Percentiles rank a stretch among this genome's conserved stretches.
Conservation (phyloP, 1,284 basidiomycete genomes). For the Leccinum laetum region DNA sequence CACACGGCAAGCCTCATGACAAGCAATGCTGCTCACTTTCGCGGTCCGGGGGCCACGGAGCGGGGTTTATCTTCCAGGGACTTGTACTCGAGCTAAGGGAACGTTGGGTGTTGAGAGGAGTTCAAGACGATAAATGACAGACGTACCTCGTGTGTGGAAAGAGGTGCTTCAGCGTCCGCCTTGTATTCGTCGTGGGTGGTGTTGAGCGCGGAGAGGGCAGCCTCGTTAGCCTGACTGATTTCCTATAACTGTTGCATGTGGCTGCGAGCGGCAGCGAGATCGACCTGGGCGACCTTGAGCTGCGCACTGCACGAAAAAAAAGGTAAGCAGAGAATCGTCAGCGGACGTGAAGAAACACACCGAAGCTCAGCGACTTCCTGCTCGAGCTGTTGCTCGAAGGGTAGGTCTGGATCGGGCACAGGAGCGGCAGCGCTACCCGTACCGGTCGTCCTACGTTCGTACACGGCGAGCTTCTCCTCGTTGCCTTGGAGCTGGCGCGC, state of each 20-base stretch:
- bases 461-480: conserved; percentile 84
- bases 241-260: conserved; percentile 85
- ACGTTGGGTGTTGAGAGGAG: not conserved
- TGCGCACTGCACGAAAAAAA: conserved; percentile 49
- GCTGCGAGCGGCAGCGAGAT: conserved; percentile 65
- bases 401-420: conserved; percentile 45
- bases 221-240: conserved; percentile 81
- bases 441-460: conserved; percentile 64
- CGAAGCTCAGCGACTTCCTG: conserved; percentile 83
- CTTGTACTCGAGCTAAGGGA: conserved; percentile 43
- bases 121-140: not conserved
- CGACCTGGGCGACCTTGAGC: conserved; percentile 75
- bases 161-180: conserved; percentile 61
- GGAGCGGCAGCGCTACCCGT: conserved; percentile 28
- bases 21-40: too few species aligned
- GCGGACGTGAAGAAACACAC: conserved; percentile 37
- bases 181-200: conserved; percentile 81
- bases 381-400: conserved; percentile 79
- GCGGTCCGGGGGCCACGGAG: conserved; percentile 26
- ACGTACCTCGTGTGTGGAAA: conserved; percentile 66
- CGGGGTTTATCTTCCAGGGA: conserved; percentile 65
- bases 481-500: conserved; percentile 72
- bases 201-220: conserved; percentile 70
- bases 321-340: conserved; percentile 7
- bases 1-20: too few species aligned